Percentiles rank a stretch among this genome's conserved stretches.
Conservation (phyloP, 2,329 filamentous ascomycete genomes). For the Nothophoma quercina region DNA sequence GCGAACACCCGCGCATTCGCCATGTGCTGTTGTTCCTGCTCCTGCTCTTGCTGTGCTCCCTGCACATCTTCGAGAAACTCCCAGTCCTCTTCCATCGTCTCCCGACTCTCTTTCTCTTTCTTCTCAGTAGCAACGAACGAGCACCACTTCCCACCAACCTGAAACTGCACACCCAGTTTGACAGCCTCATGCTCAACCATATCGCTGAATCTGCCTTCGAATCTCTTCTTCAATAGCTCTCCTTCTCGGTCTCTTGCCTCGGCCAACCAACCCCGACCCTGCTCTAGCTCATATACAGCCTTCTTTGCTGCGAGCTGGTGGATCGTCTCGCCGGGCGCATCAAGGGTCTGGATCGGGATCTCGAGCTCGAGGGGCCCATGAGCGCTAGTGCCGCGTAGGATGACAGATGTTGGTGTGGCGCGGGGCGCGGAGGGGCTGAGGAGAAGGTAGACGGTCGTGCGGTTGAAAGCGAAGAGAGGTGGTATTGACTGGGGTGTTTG, state of each 20-base stretch:
- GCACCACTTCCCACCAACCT: conserved; percentile 74
- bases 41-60: neutral
- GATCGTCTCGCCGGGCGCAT: conserved; percentile 61
- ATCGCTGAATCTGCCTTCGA: conserved; percentile 61
- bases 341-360: conserved; percentile 66
- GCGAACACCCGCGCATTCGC: neutral
- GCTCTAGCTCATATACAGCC: conserved; percentile 72
- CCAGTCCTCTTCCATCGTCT: conserved; percentile 23
- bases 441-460: conserved; percentile 71
- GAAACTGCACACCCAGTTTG: conserved; percentile 69
- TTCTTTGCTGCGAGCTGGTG: conserved; percentile 76
- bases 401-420: conserved; percentile 61
- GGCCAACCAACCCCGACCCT: conserved; percentile 69
- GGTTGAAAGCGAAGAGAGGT: conserved; percentile 70
- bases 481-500: conserved; percentile 72
- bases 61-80: conserved; percentile 36
- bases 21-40: neutral
- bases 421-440: conserved; percentile 61
- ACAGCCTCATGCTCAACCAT: conserved; percentile 73
- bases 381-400: conserved; percentile 64
- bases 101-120: conserved; percentile 2
- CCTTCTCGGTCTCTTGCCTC: conserved; percentile 50
- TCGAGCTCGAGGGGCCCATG: conserved; percentile 68
- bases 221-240: conserved; percentile 49
- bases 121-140: conserved; percentile 74